phyloP scores from a whole-genome alignment of 2,329 filamentous ascomycete genomes.

The Beauveria sp. region DNA sequence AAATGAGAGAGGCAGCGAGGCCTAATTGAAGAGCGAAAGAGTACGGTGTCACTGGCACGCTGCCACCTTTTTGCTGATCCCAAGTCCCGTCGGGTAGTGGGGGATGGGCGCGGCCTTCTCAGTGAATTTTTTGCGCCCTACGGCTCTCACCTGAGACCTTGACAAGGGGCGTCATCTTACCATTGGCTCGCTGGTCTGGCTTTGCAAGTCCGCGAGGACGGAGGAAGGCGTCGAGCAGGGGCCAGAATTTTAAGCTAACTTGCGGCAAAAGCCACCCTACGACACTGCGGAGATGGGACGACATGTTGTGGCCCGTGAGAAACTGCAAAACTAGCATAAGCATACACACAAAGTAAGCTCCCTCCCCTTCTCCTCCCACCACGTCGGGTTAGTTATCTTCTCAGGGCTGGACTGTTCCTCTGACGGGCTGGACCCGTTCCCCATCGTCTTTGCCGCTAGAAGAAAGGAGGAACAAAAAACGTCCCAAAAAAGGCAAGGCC shows the following conservation, averaged over 20 bases:
- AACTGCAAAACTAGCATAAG: not conserved
- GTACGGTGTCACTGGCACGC: no score
- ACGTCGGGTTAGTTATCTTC: not conserved
- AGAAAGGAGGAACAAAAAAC: not conserved
- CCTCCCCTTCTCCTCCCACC: not conserved
- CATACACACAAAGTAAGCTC: not conserved
- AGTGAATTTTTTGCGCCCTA: no score
- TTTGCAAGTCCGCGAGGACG: no score
- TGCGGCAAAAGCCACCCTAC: not conserved
- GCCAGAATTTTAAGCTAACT: not conserved
- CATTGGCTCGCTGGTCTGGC: no score
- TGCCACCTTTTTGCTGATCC: no score
- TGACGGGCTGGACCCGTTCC: no score
- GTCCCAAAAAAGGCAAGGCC: not conserved
- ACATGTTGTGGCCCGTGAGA: not conserved
- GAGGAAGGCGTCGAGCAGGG: not conserved
- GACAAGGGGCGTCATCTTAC: no score
- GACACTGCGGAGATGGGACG: slow-evolving; percentile 1
- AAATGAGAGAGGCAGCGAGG: no score
- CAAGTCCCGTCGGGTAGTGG: no score
- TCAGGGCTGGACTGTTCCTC: not conserved
- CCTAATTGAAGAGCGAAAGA: no score
- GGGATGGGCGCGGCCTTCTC: no score
- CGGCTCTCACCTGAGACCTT: no score
- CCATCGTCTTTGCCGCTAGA: not conserved